Percentiles rank a stretch among this genome's conserved stretches.
phyloP scores from a whole-genome alignment of 1,139 yeast species.

The Taiozyma sp. region DNA sequence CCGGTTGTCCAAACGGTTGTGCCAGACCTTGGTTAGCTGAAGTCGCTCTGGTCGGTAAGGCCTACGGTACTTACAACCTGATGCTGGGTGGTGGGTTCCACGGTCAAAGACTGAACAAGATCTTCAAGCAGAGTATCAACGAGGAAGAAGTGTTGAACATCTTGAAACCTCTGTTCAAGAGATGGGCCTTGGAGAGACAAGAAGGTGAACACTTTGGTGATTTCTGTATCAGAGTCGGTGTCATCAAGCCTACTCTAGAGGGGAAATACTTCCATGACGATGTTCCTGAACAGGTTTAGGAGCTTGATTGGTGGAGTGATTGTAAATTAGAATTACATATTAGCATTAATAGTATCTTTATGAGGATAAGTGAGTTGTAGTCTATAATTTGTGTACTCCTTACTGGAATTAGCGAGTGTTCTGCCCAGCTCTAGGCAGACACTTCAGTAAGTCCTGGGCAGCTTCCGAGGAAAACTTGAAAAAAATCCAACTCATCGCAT shows the following conservation, averaged over 20 bases:
- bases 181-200: slow-evolving; percentile 88
- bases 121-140: slow-evolving; percentile 82
- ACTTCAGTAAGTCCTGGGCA: neutral
- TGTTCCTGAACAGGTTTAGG: slow-evolving; percentile 53
- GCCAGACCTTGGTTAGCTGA: slow-evolving; percentile 99
- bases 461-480: neutral
- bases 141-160: slow-evolving; percentile 82
- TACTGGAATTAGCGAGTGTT: too few species aligned
- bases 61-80: slow-evolving; percentile 87
- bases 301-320: too few species aligned
- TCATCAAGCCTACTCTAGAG: slow-evolving; percentile 82
- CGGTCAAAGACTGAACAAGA: slow-evolving; percentile 90
- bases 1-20: slow-evolving; percentile 99
- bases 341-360: too few species aligned
- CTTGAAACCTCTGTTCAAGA: slow-evolving; percentile 82
- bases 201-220: slow-evolving; percentile 97
- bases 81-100: slow-evolving; percentile 96
- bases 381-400: too few species aligned
- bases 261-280: slow-evolving; percentile 96
- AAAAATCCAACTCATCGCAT: neutral
- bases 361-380: neutral
- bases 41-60: slow-evolving; percentile 93
- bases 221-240: slow-evolving; percentile 79
- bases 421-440: too few species aligned
- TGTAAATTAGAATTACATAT: too few species aligned